Conservation (phyloP, 2,329 filamentous ascomycete genomes). For the Helotiales sp. region DNA sequence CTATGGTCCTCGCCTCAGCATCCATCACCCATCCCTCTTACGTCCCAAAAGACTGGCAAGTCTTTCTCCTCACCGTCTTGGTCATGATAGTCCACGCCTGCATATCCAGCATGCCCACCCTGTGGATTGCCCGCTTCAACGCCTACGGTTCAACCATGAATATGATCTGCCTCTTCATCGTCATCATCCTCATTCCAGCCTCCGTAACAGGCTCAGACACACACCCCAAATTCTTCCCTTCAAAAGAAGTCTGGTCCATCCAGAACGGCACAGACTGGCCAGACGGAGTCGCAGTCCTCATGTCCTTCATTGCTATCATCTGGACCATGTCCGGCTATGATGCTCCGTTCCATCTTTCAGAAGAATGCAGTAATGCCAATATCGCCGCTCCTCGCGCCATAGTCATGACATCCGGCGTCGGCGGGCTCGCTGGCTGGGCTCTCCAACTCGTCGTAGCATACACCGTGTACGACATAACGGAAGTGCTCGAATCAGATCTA, state of each 20-base stretch:
- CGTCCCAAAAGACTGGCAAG: constrained; percentile 67
- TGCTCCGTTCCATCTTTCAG: constrained; percentile 72
- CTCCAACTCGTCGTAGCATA: constrained; percentile 75
- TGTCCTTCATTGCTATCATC: constrained; percentile 73
- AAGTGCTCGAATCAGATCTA: constrained; percentile 62
- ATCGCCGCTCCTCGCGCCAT: constrained; percentile 74
- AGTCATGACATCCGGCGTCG: constrained; percentile 68
- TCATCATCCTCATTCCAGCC: constrained; percentile 72
- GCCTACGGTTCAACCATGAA: constrained; percentile 74
- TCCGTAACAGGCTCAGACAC: constrained; percentile 50
- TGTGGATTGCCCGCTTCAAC: constrained; percentile 73
- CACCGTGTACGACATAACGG: constrained; percentile 65
- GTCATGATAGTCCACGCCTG: constrained; percentile 70
- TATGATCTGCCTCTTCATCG: constrained; percentile 67
- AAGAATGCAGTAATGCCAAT: constrained; percentile 76
- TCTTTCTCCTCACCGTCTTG: constrained; percentile 68
- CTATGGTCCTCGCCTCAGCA: constrained; percentile 73
- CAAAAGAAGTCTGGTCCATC: constrained; percentile 68
- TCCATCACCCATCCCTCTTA: constrained; percentile 73
- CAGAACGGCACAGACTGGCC: constrained; percentile 71
- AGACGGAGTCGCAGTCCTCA: constrained; percentile 68
- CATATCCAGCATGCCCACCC: constrained; percentile 73
- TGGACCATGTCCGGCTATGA: constrained; percentile 74
- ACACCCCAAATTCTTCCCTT: constrained; percentile 62
- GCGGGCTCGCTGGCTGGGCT: constrained; percentile 72